Base-by-base conservation (phyloP, 805 yeast genomes). In the Metschnikowia vanudenii region DNA sequence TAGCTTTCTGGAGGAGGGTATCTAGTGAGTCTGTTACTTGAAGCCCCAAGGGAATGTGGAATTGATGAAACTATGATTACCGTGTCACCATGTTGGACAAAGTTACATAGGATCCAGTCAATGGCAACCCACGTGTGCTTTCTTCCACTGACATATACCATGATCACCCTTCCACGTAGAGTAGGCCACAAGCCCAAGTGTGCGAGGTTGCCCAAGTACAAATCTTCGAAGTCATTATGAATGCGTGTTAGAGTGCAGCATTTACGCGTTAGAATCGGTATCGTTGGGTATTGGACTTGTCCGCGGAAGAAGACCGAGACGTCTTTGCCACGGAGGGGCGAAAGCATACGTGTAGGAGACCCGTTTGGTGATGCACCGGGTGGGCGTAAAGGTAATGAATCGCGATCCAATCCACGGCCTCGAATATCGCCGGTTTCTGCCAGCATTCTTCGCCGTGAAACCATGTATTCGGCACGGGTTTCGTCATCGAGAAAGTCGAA, bases 71-170 rank as follows among this genome's bases (percentile, higher is more conserved):
- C 76, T 7, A 87, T 75, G 3, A 86, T 78, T 11, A 87, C 63
- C 12, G 81, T 75, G 62, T 87, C 96, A 8, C 89, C 88, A 54
- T 81, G 69, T 53, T 78, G 80, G 3, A 84, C 63, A 11, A 84
- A 65, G 35, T 72, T 67, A 39, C 71, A 71, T 44, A 85, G 64
- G 6, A 80, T 68, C 83, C 87, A 87, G 61, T 87, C 96, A 22
- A 87, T 63, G 1, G 89, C 82, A 10, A 85, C 88, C 96, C 96
- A 87, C 0, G 94, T 84, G 66, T 86, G 92, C 45, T 69, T 74
- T 49, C 92, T 68, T 2, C 89, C 95, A 53, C 82, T 74, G 26
- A 87, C 69, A 58, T 85, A 85, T 24, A 84, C 81, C 60, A 86
- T 58, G 4, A 85, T 69, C 1, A 76, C 75, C 56, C 90, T 69